A percentile compares a stretch with the other conserved stretches of the same genome.
Evolutionary conservation across 768 basidiomycete species (phyloP).

Genomic region (Calocera cornea): DNA sequence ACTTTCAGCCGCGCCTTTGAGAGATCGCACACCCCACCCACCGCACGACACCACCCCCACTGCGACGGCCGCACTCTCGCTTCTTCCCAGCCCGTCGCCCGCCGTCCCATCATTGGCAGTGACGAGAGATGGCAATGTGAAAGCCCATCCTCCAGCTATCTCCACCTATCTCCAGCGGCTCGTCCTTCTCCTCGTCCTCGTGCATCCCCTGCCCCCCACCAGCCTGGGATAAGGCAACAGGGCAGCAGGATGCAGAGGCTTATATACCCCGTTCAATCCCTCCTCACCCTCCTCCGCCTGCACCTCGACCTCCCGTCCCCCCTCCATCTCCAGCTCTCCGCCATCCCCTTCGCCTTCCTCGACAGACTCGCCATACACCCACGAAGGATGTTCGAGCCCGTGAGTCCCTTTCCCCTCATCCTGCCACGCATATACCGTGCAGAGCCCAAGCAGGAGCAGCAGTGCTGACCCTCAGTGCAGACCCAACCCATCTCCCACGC

Average conservation of each 20-base stretch:
- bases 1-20: too few relatives aligned
- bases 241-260: not conserved
- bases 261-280: not conserved
- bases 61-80: too few relatives aligned
- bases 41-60: too few relatives aligned
- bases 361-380: not conserved
- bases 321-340: not conserved
- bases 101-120: not conserved
- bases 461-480: not conserved
- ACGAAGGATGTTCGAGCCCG: not conserved
- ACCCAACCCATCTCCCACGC: not conserved
- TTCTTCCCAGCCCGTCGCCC: not conserved
- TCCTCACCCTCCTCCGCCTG: not conserved
- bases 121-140: too few relatives aligned
- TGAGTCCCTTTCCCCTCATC: not conserved
- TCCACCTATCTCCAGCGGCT: not conserved
- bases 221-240: too few relatives aligned
- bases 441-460: too few relatives aligned
- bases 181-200: not conserved
- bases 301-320: not conserved
- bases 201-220: too few relatives aligned
- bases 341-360: not conserved
- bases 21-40: too few relatives aligned
- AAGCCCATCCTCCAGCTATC: not conserved
- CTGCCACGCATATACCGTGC: too few relatives aligned